Percentiles rank a stretch among this genome's conserved stretches.
Conservation (phyloP, 1,284 basidiomycete species). For the Takashimella tepidaria region DNA sequence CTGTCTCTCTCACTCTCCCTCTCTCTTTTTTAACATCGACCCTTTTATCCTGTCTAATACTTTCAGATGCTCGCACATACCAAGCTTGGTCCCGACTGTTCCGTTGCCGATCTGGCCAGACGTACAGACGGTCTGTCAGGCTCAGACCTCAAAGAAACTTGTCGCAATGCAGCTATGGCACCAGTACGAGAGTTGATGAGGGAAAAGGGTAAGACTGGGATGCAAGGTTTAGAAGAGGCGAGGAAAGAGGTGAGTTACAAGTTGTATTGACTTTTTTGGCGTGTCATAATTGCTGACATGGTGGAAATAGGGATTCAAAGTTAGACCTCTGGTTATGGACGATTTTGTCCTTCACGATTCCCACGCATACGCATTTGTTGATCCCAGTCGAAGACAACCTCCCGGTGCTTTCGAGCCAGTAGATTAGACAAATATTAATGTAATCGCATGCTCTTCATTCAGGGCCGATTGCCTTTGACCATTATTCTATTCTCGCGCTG, state of each 20-base stretch:
- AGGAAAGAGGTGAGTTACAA: conserved; percentile 40
- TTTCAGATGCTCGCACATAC: conserved; percentile 80
- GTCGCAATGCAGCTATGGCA: conserved; percentile 84
- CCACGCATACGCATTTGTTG: conserved; percentile 44
- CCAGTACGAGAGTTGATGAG: conserved; percentile 84
- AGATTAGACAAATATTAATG: conserved; percentile 1
- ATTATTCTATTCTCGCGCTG: too few species aligned
- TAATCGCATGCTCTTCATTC: too few species aligned
- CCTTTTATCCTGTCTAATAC: neutral
- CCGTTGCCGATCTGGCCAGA: conserved; percentile 62
- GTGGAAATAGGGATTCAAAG: conserved; percentile 70
- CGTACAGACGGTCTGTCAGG: conserved; percentile 78
- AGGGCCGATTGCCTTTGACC: too few species aligned
- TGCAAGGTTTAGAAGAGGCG: conserved; percentile 46
- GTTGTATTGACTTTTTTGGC: neutral
- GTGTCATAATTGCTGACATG: neutral
- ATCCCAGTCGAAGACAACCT: conserved; percentile 28
- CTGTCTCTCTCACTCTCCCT: conserved; percentile 2
- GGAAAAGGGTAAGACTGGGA: conserved; percentile 51
- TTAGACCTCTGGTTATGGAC: conserved; percentile 62
- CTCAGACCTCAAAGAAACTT: conserved; percentile 91
- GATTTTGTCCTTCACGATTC: conserved; percentile 66
- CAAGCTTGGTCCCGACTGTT: conserved; percentile 61
- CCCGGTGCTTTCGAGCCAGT: conserved; percentile 21
- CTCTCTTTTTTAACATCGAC: neutral